Conservation (phyloP, 2,329 filamentous ascomycete genomes). For the Sclerotinia borealis region DNA sequence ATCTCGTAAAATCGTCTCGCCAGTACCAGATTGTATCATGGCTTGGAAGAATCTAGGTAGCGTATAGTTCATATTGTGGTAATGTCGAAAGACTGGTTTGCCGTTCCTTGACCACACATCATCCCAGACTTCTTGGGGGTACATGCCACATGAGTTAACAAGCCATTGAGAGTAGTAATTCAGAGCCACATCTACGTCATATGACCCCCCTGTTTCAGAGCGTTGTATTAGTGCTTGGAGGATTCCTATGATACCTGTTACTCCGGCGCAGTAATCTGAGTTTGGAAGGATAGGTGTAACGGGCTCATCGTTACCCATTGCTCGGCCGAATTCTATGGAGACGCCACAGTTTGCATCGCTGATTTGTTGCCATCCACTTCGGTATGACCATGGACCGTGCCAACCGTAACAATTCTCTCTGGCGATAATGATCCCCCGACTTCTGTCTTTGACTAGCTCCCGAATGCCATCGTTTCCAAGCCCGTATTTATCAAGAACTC, state of each 20-base stretch:
- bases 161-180: conserved; percentile 42
- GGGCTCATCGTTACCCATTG: conserved; percentile 41
- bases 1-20: conserved; percentile 38
- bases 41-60: conserved; percentile 36
- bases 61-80: conserved; percentile 41
- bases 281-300: conserved; percentile 42
- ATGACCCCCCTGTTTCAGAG: conserved; percentile 36
- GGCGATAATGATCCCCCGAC: conserved; percentile 28
- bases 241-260: conserved; percentile 37
- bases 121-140: conserved; percentile 41
- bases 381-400: conserved; percentile 39
- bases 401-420: conserved; percentile 44
- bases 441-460: conserved; percentile 14
- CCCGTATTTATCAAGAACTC: conserved; percentile 38
- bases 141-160: conserved; percentile 35
- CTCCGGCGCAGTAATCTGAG: conserved; percentile 40
- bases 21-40: conserved; percentile 37
- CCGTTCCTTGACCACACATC: conserved; percentile 42
- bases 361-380: conserved; percentile 48
- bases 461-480: conserved; percentile 38
- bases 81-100: conserved; percentile 43
- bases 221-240: conserved; percentile 38
- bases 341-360: conserved; percentile 36
- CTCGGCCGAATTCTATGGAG: conserved; percentile 40
- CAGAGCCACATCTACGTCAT: conserved; percentile 37